Percentiles rank a stretch among this genome's conserved stretches.
Conservation (phyloP, 768 basidiomycete genomes). For the Pisolithus marmoratus region DNA sequence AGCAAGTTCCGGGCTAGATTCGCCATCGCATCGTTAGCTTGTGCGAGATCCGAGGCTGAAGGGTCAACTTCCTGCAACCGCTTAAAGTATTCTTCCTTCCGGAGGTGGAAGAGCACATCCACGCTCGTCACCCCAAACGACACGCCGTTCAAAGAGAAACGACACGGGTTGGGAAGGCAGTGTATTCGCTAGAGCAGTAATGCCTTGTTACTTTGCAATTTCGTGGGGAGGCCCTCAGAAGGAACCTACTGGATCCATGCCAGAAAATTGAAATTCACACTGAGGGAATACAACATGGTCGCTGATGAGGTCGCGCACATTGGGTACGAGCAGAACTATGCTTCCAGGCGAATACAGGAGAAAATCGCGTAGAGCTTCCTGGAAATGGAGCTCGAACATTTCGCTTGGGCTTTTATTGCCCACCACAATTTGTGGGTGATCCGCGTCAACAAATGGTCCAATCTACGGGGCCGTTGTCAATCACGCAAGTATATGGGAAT, state of each 20-base stretch:
- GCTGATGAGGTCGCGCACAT: slow-evolving; percentile 74
- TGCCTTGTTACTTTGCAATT: not conserved
- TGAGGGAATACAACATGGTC: slow-evolving; percentile 86
- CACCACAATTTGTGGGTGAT: slow-evolving; percentile 65
- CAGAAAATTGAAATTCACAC: slow-evolving; percentile 44
- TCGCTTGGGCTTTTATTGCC: slow-evolving; percentile 65
- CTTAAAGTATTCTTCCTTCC: slow-evolving; percentile 75
- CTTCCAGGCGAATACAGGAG: slow-evolving; percentile 61
- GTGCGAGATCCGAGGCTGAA: slow-evolving; percentile 36
- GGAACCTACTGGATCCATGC: slow-evolving; percentile 46
- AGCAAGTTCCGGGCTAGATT: slow-evolving; percentile 75
- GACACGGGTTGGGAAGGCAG: slow-evolving; percentile 80
- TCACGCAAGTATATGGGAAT: not conserved
- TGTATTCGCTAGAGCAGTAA: slow-evolving; percentile 54
- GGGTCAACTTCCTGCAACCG: slow-evolving; percentile 59
- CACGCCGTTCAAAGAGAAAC: slow-evolving; percentile 81
- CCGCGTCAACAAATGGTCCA: slow-evolving; percentile 85
- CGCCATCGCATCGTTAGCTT: slow-evolving; percentile 67
- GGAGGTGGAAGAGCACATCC: slow-evolving; percentile 85
- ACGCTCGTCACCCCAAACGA: slow-evolving; percentile 76
- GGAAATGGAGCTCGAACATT: slow-evolving; percentile 65
- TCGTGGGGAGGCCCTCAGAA: not conserved
- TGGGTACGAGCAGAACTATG: slow-evolving; percentile 74
- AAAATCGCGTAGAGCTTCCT: slow-evolving; percentile 49
- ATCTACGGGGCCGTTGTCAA: slow-evolving; percentile 41